Evolutionary conservation across 2,329 filamentous ascomycete genomes (phyloP).

Genomic region (Cytospora mali): DNA sequence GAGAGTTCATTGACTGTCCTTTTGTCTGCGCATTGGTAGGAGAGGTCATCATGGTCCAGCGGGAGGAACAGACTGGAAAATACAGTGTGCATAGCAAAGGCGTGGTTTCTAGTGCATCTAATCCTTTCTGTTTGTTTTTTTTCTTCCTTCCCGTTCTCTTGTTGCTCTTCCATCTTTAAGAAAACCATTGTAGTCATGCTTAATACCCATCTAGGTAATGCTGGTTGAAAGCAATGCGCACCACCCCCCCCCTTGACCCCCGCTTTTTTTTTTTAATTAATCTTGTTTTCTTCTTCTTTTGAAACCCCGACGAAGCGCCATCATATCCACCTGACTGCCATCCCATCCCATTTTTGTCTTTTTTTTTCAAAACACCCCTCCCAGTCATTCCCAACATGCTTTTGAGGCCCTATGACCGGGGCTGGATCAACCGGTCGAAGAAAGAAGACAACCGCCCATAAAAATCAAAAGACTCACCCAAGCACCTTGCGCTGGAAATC

Average conservation of each 20-base stretch:
- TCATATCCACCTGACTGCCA: not conserved
- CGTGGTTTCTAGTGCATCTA: not conserved
- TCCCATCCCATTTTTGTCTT: not conserved
- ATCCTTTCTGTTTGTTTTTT: not conserved
- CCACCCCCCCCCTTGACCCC: too few species aligned
- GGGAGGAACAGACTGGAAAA: too few species aligned
- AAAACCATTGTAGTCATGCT: not conserved
- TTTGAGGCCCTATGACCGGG: not conserved
- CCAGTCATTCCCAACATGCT: not conserved
- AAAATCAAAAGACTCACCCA: too few species aligned
- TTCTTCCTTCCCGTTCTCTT: not conserved
- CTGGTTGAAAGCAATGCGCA: not conserved
- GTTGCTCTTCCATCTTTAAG: not conserved
- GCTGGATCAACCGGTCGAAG: not conserved
- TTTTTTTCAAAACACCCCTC: not conserved
- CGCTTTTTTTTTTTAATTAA: too few species aligned
- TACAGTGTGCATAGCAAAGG: not conserved
- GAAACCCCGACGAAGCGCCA: too few species aligned
- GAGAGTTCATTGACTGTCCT: too few species aligned
- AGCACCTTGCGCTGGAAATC: slow-evolving; percentile 20
- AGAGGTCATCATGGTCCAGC: too few species aligned
- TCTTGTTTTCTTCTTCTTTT: too few species aligned
- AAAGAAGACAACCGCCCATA: not conserved
- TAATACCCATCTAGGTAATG: not conserved
- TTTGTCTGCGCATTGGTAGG: too few species aligned